Conservation (phyloP, 108 stramenopile species). For the Discostella pseudostelligera region DNA sequence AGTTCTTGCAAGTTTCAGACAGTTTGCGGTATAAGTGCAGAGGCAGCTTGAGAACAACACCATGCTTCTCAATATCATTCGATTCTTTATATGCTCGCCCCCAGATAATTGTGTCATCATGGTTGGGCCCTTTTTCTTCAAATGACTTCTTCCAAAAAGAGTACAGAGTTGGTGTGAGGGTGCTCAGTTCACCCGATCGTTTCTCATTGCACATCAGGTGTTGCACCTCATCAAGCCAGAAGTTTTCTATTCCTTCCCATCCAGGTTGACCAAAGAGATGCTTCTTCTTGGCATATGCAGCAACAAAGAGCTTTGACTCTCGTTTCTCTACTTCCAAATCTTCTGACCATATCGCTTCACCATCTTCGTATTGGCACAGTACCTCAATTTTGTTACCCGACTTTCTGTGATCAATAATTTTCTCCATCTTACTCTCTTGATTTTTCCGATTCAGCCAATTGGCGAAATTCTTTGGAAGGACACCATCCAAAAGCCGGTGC, state of each 20-base stretch:
- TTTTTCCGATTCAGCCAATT: constrained; percentile 5
- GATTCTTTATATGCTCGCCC: constrained; percentile 25
- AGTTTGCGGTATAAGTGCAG: constrained; percentile 1
- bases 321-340: not conserved
- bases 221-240: constrained; percentile 20
- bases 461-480: constrained; percentile 3
- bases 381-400: constrained; percentile 7
- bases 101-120: constrained; percentile 8
- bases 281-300: constrained; percentile 14
- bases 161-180: constrained; percentile 1
- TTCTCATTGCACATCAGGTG: constrained; percentile 4
- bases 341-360: constrained; percentile 3
- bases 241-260: constrained; percentile 1
- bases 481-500: not conserved
- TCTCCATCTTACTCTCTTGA: not conserved
- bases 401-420: constrained; percentile 13
- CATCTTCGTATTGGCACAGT: constrained; percentile 10
- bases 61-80: constrained; percentile 25
- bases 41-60: constrained; percentile 8
- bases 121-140: constrained; percentile 1
- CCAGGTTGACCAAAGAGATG: not conserved
- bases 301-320: constrained; percentile 8
- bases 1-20: not conserved
- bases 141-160: constrained; percentile 3
- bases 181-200: constrained; percentile 5